Evolutionary conservation across 768 basidiomycete species (phyloP), one percentile per base, ranked within the genome.

Genomic region (Leucocoprinus sp.): DNA sequence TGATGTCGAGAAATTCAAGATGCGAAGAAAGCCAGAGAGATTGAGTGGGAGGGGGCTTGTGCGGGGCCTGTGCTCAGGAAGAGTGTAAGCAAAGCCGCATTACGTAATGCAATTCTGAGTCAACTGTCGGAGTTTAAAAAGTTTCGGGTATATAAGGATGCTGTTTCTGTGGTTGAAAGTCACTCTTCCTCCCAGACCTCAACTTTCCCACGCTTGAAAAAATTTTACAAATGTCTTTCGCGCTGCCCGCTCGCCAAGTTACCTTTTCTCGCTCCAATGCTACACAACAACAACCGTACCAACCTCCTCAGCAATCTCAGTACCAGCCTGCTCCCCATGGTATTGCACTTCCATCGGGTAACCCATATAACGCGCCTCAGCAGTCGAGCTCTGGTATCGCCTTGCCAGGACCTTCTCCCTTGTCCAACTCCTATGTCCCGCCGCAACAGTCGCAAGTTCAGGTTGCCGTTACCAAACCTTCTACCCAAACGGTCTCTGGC

Each of bases 171-270:
- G 43, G 49, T 49, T 57, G 54, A 22, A 59, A 55, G n/a, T 55
- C 47, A 39, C 55, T 56, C 61, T 64, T 57, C 56, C 54, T 54
- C 64, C 62, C 62, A 57, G 54, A 55, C 56, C 54, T 53, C 40
- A 53, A 63, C 55, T 58, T 72, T 74, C 70, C 65, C 71, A 70
- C 67, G 69, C 63, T 54, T 31, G 51, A 50, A 52, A 56, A 60
- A 59, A 58, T 61, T 63, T 57, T 61, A 44, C 48, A 42, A 38
- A 76, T 74, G 72, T 73, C 72, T 55, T 83, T 82, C 57, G 79
- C 81, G 26, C 71, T 88, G 43, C 84, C 84, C 51, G 76, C 85
- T 50, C 84, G 85, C 56, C 85, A 83, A 56, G 75, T 88, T 54
- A 86, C 78, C 43, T 85, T 88, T 57, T 82, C 80, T 45, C 77